Evolutionary conservation across 441 rosid genomes (phyloP).

Genomic region (Mallotus repandus): DNA sequence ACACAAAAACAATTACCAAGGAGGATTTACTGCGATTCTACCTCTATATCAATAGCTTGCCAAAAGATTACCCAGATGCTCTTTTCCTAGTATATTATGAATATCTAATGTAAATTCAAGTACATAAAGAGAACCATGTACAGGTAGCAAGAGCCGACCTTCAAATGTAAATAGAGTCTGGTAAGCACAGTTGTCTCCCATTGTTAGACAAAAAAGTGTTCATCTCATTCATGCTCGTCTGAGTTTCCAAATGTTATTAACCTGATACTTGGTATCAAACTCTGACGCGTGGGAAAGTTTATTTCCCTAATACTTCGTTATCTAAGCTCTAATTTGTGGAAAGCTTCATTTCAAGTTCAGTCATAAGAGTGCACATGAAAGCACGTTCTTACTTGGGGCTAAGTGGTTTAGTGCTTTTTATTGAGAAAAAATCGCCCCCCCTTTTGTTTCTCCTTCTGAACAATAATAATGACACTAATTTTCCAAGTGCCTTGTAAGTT

Average conservation of each 20-base stretch:
- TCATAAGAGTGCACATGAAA: not conserved
- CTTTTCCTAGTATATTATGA: slow-evolving; percentile 84
- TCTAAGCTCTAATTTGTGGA: no score
- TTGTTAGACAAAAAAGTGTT: slow-evolving; percentile 25
- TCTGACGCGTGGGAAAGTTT: slow-evolving; percentile 4
- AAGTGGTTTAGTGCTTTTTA: no score
- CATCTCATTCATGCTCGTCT: slow-evolving; percentile 18
- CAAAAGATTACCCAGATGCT: slow-evolving; percentile 77
- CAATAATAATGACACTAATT: not conserved
- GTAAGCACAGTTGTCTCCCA: slow-evolving; percentile 38
- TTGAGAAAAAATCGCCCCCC: not conserved
- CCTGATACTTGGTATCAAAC: slow-evolving; percentile 10
- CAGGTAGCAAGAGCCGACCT: slow-evolving; percentile 48
- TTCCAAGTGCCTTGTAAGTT: not conserved
- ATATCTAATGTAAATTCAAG: slow-evolving; percentile 57
- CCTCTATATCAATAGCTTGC: slow-evolving; percentile 72
- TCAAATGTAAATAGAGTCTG: slow-evolving; percentile 63
- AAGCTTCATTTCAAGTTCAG: no score
- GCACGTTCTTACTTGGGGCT: not conserved
- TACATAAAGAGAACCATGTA: slow-evolving; percentile 34
- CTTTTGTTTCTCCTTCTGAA: not conserved
- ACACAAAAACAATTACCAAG: slow-evolving; percentile 54
- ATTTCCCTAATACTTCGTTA: no score
- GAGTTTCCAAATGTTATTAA: slow-evolving; percentile 20
- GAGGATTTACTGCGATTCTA: slow-evolving; percentile 78